These are phyloP conservation scores for Beauveria australis DNA, from an alignment of 2,329 filamentous ascomycete genomes.

Conservation along the genomic window DNA sequence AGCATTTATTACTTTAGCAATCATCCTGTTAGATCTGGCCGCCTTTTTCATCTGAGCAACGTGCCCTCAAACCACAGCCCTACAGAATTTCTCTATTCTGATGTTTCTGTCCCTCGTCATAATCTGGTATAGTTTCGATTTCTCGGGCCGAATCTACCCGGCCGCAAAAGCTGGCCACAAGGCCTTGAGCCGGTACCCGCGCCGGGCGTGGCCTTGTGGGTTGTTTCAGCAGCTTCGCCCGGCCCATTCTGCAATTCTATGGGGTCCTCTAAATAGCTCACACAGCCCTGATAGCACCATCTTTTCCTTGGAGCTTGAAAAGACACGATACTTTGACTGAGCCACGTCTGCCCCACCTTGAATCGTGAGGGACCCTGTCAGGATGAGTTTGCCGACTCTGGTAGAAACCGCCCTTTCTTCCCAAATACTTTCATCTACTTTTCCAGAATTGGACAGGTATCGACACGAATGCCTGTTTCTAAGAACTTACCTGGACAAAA, in stretches of 20 bases:
- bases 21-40: too few species aligned
- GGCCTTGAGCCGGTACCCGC: background rate
- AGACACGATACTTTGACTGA: background rate
- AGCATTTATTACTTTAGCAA: too few species aligned
- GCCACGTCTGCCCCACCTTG: background rate
- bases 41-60: too few species aligned
- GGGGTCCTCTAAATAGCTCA: background rate
- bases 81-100: too few species aligned
- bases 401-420: too few species aligned
- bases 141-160: background rate
- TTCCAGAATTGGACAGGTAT: background rate
- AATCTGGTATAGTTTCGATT: background rate
- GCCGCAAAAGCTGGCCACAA: background rate
- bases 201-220: background rate
- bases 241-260: constrained; percentile 2
- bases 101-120: too few species aligned
- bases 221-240: background rate
- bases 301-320: background rate
- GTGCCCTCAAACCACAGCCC: too few species aligned
- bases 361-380: background rate
- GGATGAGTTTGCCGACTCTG: background rate
- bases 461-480: background rate
- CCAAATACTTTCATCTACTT: background rate
- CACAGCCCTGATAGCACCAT: too few species aligned
- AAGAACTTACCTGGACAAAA: too few species aligned